Conservation (phyloP, 176 grass and related monocot species). For the Lolium rigidum region DNA sequence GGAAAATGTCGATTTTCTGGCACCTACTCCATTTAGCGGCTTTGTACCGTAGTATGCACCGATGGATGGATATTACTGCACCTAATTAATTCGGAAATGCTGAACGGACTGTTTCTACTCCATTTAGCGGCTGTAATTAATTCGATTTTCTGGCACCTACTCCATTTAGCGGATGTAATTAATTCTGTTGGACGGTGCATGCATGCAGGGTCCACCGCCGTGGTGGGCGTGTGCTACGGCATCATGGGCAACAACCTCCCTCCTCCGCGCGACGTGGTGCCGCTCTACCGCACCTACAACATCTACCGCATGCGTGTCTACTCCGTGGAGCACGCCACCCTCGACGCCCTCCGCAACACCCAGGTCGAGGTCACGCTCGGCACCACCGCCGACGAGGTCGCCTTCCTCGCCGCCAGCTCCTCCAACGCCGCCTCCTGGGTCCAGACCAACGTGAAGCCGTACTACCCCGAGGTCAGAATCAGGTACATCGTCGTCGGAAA, state of each 20-base stretch:
- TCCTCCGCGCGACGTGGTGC: constrained; percentile 40
- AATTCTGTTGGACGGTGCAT: neutral
- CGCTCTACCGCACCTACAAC: constrained; percentile 40
- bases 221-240: constrained; percentile 61
- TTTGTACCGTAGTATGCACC: too few relatives aligned
- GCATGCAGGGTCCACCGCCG: constrained; percentile 25
- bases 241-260: constrained; percentile 57
- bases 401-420: constrained; percentile 25
- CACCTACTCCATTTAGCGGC: too few relatives aligned
- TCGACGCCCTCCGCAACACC: constrained; percentile 47
- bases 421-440: constrained; percentile 36
- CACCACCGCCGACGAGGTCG: neutral
- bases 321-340: constrained; percentile 16
- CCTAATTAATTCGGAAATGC: neutral
- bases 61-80: too few relatives aligned
- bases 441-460: constrained; percentile 41
- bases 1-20: too few relatives aligned
- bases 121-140: too few relatives aligned
- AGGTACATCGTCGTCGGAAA: constrained; percentile 64
- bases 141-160: too few relatives aligned
- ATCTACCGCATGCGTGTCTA: constrained; percentile 58
- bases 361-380: constrained; percentile 45
- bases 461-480: neutral
- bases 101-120: too few relatives aligned
- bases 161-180: too few relatives aligned